These are phyloP conservation scores for Didymella segeticola DNA, from an alignment of 2,329 filamentous ascomycete genomes.

Conservation along the genomic window DNA sequence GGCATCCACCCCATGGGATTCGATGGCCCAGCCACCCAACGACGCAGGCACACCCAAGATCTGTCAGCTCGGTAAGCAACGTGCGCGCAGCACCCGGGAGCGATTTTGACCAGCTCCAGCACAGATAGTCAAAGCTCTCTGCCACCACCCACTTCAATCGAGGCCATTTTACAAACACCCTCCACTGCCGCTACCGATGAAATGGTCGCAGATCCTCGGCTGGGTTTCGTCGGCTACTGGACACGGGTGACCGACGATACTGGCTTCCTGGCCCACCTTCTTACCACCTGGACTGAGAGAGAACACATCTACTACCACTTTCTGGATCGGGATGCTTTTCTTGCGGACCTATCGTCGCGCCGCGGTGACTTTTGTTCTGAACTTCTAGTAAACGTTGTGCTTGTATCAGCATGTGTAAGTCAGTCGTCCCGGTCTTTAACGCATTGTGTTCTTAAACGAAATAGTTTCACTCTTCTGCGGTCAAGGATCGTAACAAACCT, in stretches of 20 bases:
- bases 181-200: constrained; percentile 12
- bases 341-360: constrained; percentile 36
- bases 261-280: constrained; percentile 29
- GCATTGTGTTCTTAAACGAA: neutral
- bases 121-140: constrained; percentile 32
- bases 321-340: constrained; percentile 39
- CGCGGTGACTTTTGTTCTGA: constrained; percentile 38
- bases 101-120: constrained; percentile 40
- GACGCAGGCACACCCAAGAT: constrained; percentile 35
- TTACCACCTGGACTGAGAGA: constrained; percentile 35
- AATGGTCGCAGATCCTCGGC: constrained; percentile 25
- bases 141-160: constrained; percentile 29
- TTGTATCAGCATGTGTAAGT: constrained; percentile 43
- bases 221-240: constrained; percentile 30
- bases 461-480: constrained; percentile 34
- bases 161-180: constrained; percentile 26
- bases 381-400: constrained; percentile 39
- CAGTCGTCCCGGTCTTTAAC: neutral
- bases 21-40: constrained; percentile 33
- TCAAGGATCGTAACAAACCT: constrained; percentile 38
- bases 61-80: constrained; percentile 36
- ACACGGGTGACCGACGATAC: constrained; percentile 31
- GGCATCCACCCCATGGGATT: constrained; percentile 24
- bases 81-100: constrained; percentile 6
- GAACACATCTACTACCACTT: constrained; percentile 41